Percentiles rank a stretch among this genome's conserved stretches.
Evolutionary conservation across 192 early-diverging fungal species (phyloP).

Genomic region (Rhizophagus sp.): DNA sequence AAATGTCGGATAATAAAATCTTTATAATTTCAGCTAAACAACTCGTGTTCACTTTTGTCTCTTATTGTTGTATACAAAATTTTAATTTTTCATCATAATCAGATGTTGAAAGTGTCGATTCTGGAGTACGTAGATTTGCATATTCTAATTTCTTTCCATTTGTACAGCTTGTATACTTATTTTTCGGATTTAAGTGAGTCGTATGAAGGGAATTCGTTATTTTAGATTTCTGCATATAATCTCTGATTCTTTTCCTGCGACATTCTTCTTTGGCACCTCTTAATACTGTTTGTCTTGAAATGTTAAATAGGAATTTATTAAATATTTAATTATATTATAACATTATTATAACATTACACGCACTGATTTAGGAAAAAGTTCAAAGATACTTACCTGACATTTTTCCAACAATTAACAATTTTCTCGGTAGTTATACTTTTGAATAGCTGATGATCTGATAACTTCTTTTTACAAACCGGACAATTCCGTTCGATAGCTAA

Average conservation of each 20-base stretch:
- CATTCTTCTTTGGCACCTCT: background rate
- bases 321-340: background rate
- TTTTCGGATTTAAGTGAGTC: background rate
- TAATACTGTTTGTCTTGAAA: background rate
- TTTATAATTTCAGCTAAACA: too few species aligned
- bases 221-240: background rate
- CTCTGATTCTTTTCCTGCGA: background rate
- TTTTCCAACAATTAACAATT: conserved; percentile 7
- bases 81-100: background rate
- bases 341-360: background rate
- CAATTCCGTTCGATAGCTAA: conserved; percentile 2
- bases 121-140: background rate
- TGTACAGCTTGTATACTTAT: background rate
- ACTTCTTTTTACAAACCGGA: background rate
- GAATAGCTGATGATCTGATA: background rate
- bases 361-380: background rate
- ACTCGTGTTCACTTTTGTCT: background rate
- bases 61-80: background rate
- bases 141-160: background rate
- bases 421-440: conserved; percentile 4
- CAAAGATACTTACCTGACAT: background rate
- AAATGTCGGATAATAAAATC: background rate
- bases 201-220: background rate
- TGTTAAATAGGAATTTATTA: background rate
- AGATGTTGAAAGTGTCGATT: background rate